Conservation (phyloP, 345 rosid genomes). For the Dovyalis caffra region DNA sequence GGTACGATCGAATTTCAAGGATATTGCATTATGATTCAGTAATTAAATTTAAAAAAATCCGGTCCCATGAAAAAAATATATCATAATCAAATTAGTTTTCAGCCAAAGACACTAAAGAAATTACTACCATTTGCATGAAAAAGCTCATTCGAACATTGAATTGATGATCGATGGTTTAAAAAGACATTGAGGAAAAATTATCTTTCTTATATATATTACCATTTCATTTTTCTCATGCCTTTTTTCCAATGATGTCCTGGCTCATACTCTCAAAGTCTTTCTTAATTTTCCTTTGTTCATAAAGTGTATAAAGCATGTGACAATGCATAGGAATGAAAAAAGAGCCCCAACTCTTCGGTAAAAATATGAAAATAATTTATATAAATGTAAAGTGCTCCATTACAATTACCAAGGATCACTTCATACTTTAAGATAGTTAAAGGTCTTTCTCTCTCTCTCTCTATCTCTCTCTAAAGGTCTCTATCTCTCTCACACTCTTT, state of each 20-base stretch:
- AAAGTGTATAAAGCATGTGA: slow-evolving; percentile 36
- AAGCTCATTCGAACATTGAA: not conserved
- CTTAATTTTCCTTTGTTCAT: slow-evolving; percentile 14
- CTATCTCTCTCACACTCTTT: slow-evolving; percentile 13
- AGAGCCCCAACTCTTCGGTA: slow-evolving; percentile 14
- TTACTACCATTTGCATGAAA: too few species aligned
- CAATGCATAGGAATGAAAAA: slow-evolving; percentile 16
- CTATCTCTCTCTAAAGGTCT: slow-evolving; percentile 24
- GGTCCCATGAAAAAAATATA: too few species aligned
- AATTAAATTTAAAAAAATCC: too few species aligned
- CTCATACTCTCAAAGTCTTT: slow-evolving; percentile 12
- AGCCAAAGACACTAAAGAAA: too few species aligned
- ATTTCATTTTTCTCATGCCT: slow-evolving; percentile 9
- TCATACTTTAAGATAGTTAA: slow-evolving; percentile 36
- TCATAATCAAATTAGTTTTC: too few species aligned
- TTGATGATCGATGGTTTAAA: not conserved
- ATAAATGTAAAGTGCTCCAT: slow-evolving; percentile 38
- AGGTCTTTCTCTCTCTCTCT: slow-evolving; percentile 31
- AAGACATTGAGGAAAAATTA: not conserved
- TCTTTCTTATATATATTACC: not conserved
- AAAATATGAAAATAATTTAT: slow-evolving; percentile 24
- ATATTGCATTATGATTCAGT: too few species aligned
- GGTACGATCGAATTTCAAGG: too few species aligned
- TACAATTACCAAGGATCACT: slow-evolving; percentile 52
- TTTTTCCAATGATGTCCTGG: not conserved